Conservation (phyloP, 2,329 filamentous ascomycete species). For the Pezicula rhizophila region DNA sequence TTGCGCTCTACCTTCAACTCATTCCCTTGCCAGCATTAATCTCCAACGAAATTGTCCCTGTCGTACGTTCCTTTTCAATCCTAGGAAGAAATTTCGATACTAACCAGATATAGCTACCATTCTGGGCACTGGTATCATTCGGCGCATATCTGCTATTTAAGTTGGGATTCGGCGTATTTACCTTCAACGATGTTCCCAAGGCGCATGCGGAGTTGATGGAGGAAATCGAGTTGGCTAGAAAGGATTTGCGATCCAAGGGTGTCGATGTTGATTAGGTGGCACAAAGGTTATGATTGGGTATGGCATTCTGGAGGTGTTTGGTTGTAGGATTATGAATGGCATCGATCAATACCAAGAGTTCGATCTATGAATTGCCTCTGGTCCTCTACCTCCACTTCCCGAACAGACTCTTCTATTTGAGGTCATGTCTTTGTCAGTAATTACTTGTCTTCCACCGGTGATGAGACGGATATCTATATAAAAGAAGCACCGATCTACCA, state of each 20-base stretch:
- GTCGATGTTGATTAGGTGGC: slow-evolving; percentile 46
- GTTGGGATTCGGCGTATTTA: slow-evolving; percentile 86
- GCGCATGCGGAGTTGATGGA: slow-evolving; percentile 84
- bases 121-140: slow-evolving; percentile 87
- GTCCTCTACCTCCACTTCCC: no score
- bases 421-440: no score
- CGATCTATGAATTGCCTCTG: no score
- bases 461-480: slow-evolving; percentile 1
- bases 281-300: background rate
- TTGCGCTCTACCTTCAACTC: slow-evolving; percentile 77
- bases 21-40: slow-evolving; percentile 72
- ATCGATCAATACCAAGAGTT: background rate
- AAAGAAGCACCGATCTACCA: background rate
- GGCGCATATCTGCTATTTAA: slow-evolving; percentile 88
- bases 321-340: background rate
- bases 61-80: slow-evolving; percentile 53
- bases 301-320: background rate
- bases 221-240: slow-evolving; percentile 74
- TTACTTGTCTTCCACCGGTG: background rate
- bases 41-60: slow-evolving; percentile 80
- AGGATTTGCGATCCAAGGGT: slow-evolving; percentile 66
- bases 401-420: no score
- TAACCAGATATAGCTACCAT: slow-evolving; percentile 61
- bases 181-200: slow-evolving; percentile 91
- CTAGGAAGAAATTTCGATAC: slow-evolving; percentile 2